Evolutionary conservation across 345 rosid species (phyloP).

Genomic region (Hirschfeldia incana): DNA sequence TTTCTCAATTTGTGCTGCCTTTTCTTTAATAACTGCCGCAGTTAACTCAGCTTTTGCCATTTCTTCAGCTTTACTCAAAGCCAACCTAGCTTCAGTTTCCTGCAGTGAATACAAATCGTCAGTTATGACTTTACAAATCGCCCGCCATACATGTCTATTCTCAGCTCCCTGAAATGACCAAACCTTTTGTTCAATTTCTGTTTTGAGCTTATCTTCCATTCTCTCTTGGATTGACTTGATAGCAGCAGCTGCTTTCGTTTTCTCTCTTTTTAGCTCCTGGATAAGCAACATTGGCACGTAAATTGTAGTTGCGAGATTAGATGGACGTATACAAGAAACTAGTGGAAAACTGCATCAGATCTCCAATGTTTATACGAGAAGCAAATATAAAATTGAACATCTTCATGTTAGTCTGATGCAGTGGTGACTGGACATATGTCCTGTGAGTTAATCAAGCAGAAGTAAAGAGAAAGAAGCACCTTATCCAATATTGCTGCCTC

Average conservation of each 20-base stretch:
- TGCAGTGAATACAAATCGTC: constrained; percentile 39
- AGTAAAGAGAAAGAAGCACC: constrained; percentile 48
- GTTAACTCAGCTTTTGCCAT: constrained; percentile 78
- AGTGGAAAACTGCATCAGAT: not conserved
- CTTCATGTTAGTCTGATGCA: constrained; percentile 7
- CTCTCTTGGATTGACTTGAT: constrained; percentile 78
- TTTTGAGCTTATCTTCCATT: constrained; percentile 75
- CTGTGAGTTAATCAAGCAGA: constrained; percentile 11
- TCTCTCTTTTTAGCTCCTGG: constrained; percentile 96
- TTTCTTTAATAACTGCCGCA: constrained; percentile 73
- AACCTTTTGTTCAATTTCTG: constrained; percentile 87
- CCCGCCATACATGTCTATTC: constrained; percentile 4
- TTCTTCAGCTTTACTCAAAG: constrained; percentile 61
- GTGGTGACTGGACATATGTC: not conserved
- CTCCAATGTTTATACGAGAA: not conserved
- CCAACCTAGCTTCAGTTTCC: constrained; percentile 73
- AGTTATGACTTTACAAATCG: constrained; percentile 27
- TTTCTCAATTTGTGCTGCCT: constrained; percentile 81
- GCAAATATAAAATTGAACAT: constrained; percentile 5
- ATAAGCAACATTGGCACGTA: constrained; percentile 26
- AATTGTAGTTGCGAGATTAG: not conserved
- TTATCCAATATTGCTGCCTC: constrained; percentile 95
- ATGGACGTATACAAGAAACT: constrained; percentile 7
- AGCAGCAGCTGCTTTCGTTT: constrained; percentile 79
- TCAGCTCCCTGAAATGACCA: constrained; percentile 14